A percentile compares a stretch with the other conserved stretches of the same genome.
phyloP scores from a whole-genome alignment of 2,329 filamentous ascomycete species.

The Fusarium piperis region DNA sequence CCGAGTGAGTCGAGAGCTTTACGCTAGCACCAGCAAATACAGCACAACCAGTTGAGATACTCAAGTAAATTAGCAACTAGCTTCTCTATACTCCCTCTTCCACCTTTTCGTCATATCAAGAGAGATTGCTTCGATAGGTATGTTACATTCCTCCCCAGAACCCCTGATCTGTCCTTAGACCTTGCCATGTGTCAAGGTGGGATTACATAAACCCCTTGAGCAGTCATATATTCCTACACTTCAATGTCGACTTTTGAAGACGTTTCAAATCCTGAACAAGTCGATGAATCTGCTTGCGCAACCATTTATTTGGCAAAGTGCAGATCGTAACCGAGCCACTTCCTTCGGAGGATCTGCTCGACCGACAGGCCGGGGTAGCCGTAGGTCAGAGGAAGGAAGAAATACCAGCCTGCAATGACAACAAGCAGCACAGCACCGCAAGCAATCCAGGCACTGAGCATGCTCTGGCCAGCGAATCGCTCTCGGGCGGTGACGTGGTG shows the following conservation, averaged over 20 bases:
- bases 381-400: constrained; percentile 95
- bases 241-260: neutral
- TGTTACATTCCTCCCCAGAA: constrained; percentile 13
- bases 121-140: constrained; percentile 25
- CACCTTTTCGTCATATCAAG: constrained; percentile 18
- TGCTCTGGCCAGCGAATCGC: constrained; percentile 80
- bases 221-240: neutral
- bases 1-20: neutral
- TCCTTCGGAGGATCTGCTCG: constrained; percentile 80
- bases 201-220: neutral
- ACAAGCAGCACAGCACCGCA: constrained; percentile 73
- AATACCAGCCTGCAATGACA: constrained; percentile 83
- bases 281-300: neutral
- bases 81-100: constrained; percentile 12
- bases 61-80: constrained; percentile 16
- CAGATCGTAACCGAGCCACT: constrained; percentile 97
- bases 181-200: constrained; percentile 7
- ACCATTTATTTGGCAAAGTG: constrained; percentile 91
- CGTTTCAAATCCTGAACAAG: neutral
- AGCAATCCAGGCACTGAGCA: constrained; percentile 83
- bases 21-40: neutral
- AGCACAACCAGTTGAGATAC: neutral
- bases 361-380: constrained; percentile 89
- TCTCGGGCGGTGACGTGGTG: constrained; percentile 82
- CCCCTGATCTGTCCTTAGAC: neutral